Evolutionary conservation across 139 green algal genomes (phyloP), one percentile per base, ranked within the genome.

Genomic region (Chlorella sp.): DNA sequence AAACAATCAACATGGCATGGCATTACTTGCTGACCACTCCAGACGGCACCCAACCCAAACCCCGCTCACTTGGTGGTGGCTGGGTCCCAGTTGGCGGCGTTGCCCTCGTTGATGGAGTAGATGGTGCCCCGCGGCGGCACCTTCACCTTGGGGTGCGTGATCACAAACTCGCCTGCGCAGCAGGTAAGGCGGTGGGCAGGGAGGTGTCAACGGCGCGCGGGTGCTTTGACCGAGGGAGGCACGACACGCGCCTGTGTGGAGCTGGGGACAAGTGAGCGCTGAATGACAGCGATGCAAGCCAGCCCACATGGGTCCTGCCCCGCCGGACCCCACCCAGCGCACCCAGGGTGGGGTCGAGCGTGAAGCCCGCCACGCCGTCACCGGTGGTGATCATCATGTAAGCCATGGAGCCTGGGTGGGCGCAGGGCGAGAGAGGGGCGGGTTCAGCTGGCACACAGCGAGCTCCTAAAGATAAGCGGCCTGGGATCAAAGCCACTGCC

Each of bases 91-190:
- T 91, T 82, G 9, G n/a, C 26, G 0, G 78, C 36, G 89, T 95
- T 95, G 74, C 92, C 92, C 86, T 94, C 92, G 74, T 95, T 95
- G 86, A 93, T 87, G 34, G 87, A 93, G 88, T 94, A 95, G 76
- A 95, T 95, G 39, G 75, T 83, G 51, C 92, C 92, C 13, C 57
- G 47, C 13, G 80, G 11, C 13, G 92, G 92, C 17, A 95, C 60
- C 15, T 70, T 81, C 30, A 94, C 83, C 47, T 91, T 67, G 51
- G 73, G 69, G 44, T 90, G 74, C 16, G 91, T 94, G 36, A 93
- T 78, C 71, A 94, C 91, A 87, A 94, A 95, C 72, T 95, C 91
- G 21, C 84, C 73, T 81, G 56, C 76, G 38, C 3, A 38, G 20
- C 34, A 28, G 32, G 55, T 25, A 39, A n/a, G 25, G 57, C 25